Evolutionary conservation across 1,284 basidiomycete genomes (phyloP).

Genomic region (Moesziomyces globuligerus): DNA sequence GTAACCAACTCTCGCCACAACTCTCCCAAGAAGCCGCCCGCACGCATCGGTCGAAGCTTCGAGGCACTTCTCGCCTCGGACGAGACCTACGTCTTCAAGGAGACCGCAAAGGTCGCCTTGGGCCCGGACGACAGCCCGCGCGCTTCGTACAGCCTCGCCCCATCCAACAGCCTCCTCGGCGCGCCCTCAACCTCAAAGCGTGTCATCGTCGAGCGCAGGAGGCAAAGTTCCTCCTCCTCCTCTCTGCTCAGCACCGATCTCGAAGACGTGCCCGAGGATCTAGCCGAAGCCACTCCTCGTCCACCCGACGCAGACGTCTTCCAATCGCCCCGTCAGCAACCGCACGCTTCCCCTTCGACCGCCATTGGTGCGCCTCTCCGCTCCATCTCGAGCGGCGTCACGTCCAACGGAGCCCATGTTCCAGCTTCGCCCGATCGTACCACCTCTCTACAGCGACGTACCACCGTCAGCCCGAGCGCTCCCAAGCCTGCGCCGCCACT

Average conservation of each 20-base stretch:
- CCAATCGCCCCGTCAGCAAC: constrained; percentile 8
- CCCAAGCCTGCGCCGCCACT: constrained; percentile 5
- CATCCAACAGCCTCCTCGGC: neutral
- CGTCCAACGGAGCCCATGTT: constrained; percentile 2
- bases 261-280: constrained; percentile 15
- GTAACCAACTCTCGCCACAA: constrained; percentile 12
- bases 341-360: constrained; percentile 4
- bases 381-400: constrained; percentile 2
- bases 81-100: constrained; percentile 50
- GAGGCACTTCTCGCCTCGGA: constrained; percentile 50
- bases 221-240: constrained; percentile 14
- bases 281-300: constrained; percentile 20
- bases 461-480: constrained; percentile 3
- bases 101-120: constrained; percentile 26
- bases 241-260: constrained; percentile 10
- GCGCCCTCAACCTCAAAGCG: constrained; percentile 14
- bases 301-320: constrained; percentile 16
- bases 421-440: constrained; percentile 40
- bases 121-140: constrained; percentile 18
- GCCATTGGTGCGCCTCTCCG: neutral
- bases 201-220: constrained; percentile 35
- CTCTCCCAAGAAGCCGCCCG: constrained; percentile 21
- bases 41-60: constrained; percentile 46
- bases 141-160: neutral
- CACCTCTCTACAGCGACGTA: constrained; percentile 30